Percentiles rank a stretch among this genome's conserved stretches.
These are phyloP conservation scores for Fagopyrum esculentum DNA, from an alignment of 148 eudicot genomes.

Conservation along the genomic window DNA sequence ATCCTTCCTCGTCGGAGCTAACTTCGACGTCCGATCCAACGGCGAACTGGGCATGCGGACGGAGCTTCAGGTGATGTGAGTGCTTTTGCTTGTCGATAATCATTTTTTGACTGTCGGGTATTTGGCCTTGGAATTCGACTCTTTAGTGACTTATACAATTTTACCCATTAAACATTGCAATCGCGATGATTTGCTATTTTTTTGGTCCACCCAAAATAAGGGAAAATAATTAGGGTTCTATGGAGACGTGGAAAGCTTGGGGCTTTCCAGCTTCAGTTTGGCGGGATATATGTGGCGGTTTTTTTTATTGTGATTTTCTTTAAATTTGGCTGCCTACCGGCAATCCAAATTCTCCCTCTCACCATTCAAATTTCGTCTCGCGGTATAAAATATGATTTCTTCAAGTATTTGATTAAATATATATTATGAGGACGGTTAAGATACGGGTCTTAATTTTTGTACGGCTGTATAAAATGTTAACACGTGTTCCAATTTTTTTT, in stretches of 20 bases:
- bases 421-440: too few species aligned
- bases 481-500: too few species aligned
- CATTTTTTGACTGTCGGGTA: background rate
- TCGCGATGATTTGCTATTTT: background rate
- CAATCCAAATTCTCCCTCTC: too few species aligned
- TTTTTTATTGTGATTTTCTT: background rate
- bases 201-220: background rate
- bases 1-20: constrained; percentile 14
- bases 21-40: constrained; percentile 12
- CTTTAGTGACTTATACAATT: background rate
- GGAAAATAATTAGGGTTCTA: background rate
- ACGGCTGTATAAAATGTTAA: too few species aligned
- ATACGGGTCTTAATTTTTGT: too few species aligned
- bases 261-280: background rate
- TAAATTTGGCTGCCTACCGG: background rate
- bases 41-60: constrained; percentile 4
- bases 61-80: constrained; percentile 5
- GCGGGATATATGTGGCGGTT: background rate
- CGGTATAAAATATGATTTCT: too few species aligned
- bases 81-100: background rate
- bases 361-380: too few species aligned
- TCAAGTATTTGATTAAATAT: too few species aligned
- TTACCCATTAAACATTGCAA: background rate
- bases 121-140: background rate
- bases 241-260: background rate